Evolutionary conservation across 805 yeast genomes (phyloP).

Genomic region (Tetrapisispora arboricola): DNA sequence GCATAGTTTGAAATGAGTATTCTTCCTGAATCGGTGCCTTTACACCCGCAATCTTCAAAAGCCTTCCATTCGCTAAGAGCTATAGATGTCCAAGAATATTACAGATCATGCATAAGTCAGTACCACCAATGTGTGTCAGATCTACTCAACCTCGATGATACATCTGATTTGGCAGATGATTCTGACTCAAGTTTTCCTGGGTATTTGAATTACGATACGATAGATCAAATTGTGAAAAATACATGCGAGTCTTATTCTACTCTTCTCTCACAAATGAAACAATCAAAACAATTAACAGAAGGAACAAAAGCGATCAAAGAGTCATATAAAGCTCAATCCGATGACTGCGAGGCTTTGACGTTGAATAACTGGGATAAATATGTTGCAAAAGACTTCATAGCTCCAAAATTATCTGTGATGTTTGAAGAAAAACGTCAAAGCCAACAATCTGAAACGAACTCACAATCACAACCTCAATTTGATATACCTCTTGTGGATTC

Average conservation of each 20-base stretch:
- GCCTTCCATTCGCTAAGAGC: neutral
- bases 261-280: slow-evolving; percentile 2
- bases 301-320: slow-evolving; percentile 8
- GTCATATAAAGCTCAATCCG: slow-evolving; percentile 8
- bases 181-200: neutral
- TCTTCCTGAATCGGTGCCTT: slow-evolving; percentile 2
- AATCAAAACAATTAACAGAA: slow-evolving; percentile 2
- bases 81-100: neutral
- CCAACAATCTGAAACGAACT: neutral
- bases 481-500: neutral
- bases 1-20: neutral
- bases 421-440: neutral
- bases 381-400: slow-evolving; percentile 6
- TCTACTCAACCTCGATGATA: neutral
- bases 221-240: neutral
- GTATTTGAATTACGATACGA: neutral
- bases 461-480: neutral
- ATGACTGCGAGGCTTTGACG: slow-evolving; percentile 10
- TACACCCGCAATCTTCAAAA: neutral
- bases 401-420: slow-evolving; percentile 12
- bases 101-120: neutral
- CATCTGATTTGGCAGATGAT: neutral
- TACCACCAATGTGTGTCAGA: neutral
- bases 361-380: slow-evolving; percentile 18
- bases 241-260: neutral